Evolutionary conservation across 495 filamentous ascomycete species (phyloP).

Genomic region (Neurospora cerealis): DNA sequence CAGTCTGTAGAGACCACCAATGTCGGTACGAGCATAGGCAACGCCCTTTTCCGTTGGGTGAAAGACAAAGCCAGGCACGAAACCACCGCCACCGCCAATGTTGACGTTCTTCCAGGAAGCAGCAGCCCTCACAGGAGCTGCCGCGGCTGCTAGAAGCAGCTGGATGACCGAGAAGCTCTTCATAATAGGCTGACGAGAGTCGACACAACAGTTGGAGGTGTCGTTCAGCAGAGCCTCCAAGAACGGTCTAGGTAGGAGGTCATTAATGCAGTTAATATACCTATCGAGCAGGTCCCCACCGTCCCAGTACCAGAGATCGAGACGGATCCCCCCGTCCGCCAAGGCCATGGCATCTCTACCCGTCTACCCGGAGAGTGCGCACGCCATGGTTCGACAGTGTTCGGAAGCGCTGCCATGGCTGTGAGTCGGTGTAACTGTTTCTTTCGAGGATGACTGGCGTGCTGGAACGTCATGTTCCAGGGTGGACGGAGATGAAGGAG

Average conservation of each 20-base stretch:
- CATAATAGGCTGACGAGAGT: conserved; percentile 12
- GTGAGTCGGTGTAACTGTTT: not conserved
- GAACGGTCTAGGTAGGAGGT: not conserved
- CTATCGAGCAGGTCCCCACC: not conserved
- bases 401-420: not conserved
- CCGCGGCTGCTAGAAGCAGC: conserved; percentile 24
- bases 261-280: conserved; percentile 13
- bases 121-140: conserved; percentile 18
- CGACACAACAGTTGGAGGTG: not conserved
- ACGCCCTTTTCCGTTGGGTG: conserved; percentile 46
- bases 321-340: not conserved
- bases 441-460: not conserved
- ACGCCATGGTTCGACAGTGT: not conserved
- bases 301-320: not conserved
- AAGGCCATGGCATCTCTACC: not conserved
- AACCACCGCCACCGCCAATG: conserved; percentile 49
- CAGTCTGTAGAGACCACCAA: conserved; percentile 50
- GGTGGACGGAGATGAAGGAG: not conserved
- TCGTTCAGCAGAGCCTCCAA: conserved; percentile 6
- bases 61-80: conserved; percentile 49
- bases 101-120: conserved; percentile 40
- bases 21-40: conserved; percentile 53
- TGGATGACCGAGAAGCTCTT: conserved; percentile 21
- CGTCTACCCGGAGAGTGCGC: conserved; percentile 6
- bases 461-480: conserved; percentile 5